phyloP scores from a whole-genome alignment of 2,329 filamentous ascomycete species.

The Bipolaris oryzae region DNA sequence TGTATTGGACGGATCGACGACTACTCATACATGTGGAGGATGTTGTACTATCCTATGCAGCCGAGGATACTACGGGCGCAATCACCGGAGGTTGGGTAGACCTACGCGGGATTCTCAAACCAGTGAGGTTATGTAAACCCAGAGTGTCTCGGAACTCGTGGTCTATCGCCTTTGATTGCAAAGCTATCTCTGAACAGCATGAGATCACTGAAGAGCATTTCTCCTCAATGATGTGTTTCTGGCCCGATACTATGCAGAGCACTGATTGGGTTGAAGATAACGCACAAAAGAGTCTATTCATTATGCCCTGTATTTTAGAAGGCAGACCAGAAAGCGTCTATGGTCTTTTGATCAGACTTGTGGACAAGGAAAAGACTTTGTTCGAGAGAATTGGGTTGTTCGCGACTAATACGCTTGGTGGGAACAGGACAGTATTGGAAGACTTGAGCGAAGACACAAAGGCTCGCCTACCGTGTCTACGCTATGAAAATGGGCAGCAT shows the following conservation, averaged over 20 bases:
- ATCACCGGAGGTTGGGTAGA: slow-evolving; percentile 15
- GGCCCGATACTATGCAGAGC: background rate
- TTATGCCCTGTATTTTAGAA: background rate
- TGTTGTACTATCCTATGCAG: slow-evolving; percentile 9
- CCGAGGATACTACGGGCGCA: slow-evolving; percentile 12
- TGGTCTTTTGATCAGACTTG: background rate
- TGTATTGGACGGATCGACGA: background rate
- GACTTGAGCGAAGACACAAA: slow-evolving; percentile 15
- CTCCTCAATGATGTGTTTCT: background rate
- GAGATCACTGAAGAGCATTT: background rate
- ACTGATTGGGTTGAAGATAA: background rate
- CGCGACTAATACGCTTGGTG: background rate
- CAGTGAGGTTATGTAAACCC: background rate
- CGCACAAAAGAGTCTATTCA: background rate
- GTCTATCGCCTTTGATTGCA: background rate
- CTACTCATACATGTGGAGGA: slow-evolving; percentile 9
- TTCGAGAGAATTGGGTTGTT: slow-evolving; percentile 6
- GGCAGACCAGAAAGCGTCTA: too few species aligned
- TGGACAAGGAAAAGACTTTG: background rate
- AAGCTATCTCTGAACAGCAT: background rate
- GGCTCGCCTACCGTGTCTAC: slow-evolving; percentile 14
- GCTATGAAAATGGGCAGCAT: slow-evolving; percentile 16
- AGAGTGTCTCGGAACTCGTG: background rate
- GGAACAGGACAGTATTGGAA: background rate
- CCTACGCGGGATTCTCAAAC: slow-evolving; percentile 7